Percentiles rank a stretch among this genome's conserved stretches.
These are phyloP conservation scores for Vaccinium myrtillus DNA, from an alignment of 148 eudicot species.

Conservation along the genomic window DNA sequence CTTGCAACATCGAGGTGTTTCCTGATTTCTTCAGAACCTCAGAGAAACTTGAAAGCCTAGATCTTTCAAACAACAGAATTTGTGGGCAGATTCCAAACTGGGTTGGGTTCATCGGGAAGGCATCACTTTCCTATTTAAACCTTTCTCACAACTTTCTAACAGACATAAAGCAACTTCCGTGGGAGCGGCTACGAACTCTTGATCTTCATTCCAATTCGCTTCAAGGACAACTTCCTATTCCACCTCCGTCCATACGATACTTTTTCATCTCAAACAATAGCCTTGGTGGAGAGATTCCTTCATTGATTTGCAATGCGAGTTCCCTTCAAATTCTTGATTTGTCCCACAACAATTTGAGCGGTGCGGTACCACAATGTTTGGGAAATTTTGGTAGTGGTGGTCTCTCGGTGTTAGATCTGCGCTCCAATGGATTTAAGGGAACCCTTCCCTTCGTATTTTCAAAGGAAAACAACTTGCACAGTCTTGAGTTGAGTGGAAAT, in stretches of 20 bases:
- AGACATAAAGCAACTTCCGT: conserved; percentile 9
- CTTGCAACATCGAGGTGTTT: conserved; percentile 24
- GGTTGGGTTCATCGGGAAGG: neutral
- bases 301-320: conserved; percentile 17
- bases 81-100: neutral
- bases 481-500: conserved; percentile 18
- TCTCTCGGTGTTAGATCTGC: conserved; percentile 18
- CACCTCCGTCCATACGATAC: neutral
- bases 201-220: conserved; percentile 6
- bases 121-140: neutral
- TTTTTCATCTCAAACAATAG: neutral
- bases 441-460: conserved; percentile 6
- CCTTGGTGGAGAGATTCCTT: conserved; percentile 38
- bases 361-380: conserved; percentile 20
- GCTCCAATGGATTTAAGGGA: conserved; percentile 16
- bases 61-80: neutral
- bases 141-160: conserved; percentile 31
- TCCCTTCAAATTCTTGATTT: conserved; percentile 26
- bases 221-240: conserved; percentile 9
- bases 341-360: conserved; percentile 26
- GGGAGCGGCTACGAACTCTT: neutral
- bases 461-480: neutral
- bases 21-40: conserved; percentile 13
- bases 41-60: neutral
- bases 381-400: neutral